phyloP scores from a whole-genome alignment of 2,329 filamentous ascomycete species.

The Paracoccidioides brasiliensis region DNA sequence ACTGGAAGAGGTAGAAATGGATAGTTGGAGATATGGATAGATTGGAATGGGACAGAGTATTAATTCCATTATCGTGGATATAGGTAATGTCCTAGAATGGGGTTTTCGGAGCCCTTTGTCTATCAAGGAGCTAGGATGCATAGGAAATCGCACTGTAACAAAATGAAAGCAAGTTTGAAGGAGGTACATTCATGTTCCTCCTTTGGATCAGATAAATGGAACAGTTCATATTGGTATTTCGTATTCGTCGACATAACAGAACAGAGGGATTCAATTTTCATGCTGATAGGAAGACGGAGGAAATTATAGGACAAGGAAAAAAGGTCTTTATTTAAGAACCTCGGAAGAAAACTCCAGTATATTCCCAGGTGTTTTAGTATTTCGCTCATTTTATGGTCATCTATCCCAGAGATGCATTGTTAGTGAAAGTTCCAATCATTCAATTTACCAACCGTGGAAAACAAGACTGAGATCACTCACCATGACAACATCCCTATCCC shows the following conservation, averaged over 20 bases:
- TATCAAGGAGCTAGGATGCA: neutral
- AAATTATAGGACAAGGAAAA: neutral
- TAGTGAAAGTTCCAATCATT: neutral
- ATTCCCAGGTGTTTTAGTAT: neutral
- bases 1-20: neutral
- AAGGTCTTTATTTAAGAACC: slow-evolving; percentile 1
- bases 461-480: neutral
- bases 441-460: too few relatives aligned
- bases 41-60: neutral
- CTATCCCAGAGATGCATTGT: neutral
- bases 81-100: neutral
- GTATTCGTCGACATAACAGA: neutral
- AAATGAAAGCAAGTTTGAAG: neutral
- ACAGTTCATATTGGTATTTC: neutral
- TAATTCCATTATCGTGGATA: neutral
- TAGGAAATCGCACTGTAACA: neutral
- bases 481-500: slow-evolving; percentile 9
- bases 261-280: neutral
- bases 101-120: neutral
- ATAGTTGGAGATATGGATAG: neutral
- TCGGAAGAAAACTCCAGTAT: slow-evolving; percentile 1
- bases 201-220: neutral
- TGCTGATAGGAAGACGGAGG: neutral
- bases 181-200: neutral
- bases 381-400: slow-evolving; percentile 1